Evolutionary conservation across 179 eudicot genomes (phyloP).

Genomic region (Spergularia azorica): DNA sequence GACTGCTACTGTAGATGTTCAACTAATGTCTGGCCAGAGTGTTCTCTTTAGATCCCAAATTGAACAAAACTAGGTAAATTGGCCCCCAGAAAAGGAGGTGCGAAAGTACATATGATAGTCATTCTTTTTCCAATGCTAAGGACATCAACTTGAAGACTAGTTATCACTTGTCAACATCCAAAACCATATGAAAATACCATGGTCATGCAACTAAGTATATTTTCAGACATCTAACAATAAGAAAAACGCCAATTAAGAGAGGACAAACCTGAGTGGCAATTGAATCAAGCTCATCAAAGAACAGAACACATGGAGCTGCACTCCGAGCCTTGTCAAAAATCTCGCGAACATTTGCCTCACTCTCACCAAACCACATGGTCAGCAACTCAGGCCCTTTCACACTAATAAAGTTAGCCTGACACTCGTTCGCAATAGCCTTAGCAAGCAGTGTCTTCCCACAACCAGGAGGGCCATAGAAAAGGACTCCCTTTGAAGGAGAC

Average conservation of each 20-base stretch:
- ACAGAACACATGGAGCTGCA: conserved; percentile 85
- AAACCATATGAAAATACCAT: too few relatives aligned
- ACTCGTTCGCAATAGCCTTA: conserved; percentile 88
- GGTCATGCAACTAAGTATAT: neutral
- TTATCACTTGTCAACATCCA: too few relatives aligned
- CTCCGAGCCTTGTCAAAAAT: conserved; percentile 80
- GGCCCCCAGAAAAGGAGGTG: too few relatives aligned
- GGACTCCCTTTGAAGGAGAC: conserved; percentile 90
- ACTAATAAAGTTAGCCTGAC: conserved; percentile 86
- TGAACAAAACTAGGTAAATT: too few relatives aligned
- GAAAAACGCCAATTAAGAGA: neutral
- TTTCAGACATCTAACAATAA: neutral
- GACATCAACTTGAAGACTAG: too few relatives aligned
- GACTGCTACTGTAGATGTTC: too few relatives aligned
- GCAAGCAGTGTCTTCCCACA: conserved; percentile 86
- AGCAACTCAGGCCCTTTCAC: conserved; percentile 82
- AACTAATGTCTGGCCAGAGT: too few relatives aligned
- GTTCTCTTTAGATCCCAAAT: too few relatives aligned
- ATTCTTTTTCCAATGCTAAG: too few relatives aligned
- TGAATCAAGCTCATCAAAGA: conserved; percentile 84
- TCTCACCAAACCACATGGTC: conserved; percentile 94
- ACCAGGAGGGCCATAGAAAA: conserved; percentile 90
- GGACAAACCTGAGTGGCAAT: conserved; percentile 79
- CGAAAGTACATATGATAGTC: too few relatives aligned
- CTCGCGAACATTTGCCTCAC: conserved; percentile 89